Conservation (phyloP, 1,284 basidiomycete species). For the Sporisorium iseilematis-ciliati region DNA sequence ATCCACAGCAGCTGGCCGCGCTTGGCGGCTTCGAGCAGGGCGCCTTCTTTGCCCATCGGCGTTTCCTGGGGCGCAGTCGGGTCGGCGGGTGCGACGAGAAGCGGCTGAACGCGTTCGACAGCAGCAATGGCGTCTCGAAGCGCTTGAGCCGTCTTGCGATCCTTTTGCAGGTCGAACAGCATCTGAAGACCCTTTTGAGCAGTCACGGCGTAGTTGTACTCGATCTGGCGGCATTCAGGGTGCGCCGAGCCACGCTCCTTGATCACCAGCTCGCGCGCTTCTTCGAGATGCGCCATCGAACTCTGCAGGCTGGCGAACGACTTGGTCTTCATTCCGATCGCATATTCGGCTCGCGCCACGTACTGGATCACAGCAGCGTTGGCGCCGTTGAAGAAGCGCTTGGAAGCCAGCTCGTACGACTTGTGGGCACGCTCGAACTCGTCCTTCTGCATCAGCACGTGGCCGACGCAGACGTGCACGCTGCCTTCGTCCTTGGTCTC, state of each 20-base stretch:
- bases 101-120: conserved; percentile 53
- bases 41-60: conserved; percentile 31
- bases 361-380: conserved; percentile 63
- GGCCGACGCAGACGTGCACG: conserved; percentile 68
- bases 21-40: conserved; percentile 57
- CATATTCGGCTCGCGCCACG: conserved; percentile 63
- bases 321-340: conserved; percentile 60
- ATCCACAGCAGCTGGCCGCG: conserved; percentile 60
- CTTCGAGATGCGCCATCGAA: conserved; percentile 55
- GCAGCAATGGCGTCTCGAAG: conserved; percentile 56
- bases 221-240: conserved; percentile 52
- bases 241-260: conserved; percentile 37
- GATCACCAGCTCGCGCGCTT: conserved; percentile 41
- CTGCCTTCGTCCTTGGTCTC: conserved; percentile 66
- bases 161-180: conserved; percentile 62
- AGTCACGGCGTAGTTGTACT: conserved; percentile 67
- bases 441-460: conserved; percentile 66
- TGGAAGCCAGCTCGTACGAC: conserved; percentile 64
- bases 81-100: conserved; percentile 33
- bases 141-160: conserved; percentile 49
- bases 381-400: conserved; percentile 44
- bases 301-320: conserved; percentile 51
- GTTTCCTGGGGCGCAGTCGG: conserved; percentile 18
- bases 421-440: conserved; percentile 65
- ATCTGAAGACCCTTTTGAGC: conserved; percentile 66